These are phyloP conservation scores for Baeospora myosura DNA, from an alignment of 1,284 basidiomycete species.

Conservation along the genomic window DNA sequence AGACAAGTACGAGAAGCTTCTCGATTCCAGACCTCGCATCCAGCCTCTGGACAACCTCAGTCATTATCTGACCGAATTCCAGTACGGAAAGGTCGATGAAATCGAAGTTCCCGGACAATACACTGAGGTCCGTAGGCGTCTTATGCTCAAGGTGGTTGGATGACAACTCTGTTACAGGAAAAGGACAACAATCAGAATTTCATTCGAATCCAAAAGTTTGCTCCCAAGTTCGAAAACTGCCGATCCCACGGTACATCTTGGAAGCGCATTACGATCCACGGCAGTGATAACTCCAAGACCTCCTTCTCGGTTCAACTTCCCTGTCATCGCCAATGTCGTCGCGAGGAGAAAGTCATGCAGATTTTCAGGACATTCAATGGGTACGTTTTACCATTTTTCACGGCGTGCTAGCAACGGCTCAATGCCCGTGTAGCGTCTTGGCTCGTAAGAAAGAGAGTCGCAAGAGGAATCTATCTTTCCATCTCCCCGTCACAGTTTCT, in stretches of 20 bases:
- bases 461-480: constrained; percentile 88
- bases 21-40: constrained; percentile 78
- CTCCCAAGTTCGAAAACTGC: constrained; percentile 85
- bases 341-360: constrained; percentile 92
- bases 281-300: constrained; percentile 85
- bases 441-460: constrained; percentile 87
- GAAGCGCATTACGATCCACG: constrained; percentile 87
- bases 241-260: constrained; percentile 82
- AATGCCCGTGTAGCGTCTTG: constrained; percentile 52
- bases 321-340: constrained; percentile 77
- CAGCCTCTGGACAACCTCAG: constrained; percentile 89
- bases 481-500: constrained; percentile 83
- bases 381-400: constrained; percentile 38
- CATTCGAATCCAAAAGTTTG: constrained; percentile 87
- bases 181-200: constrained; percentile 94
- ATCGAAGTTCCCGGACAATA: constrained; percentile 99
- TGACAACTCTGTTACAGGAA: constrained; percentile 45
- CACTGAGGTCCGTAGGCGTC: constrained; percentile 62
- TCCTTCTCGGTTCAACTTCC: constrained; percentile 92
- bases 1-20: constrained; percentile 80
- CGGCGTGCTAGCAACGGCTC: background rate
- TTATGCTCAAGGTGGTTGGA: constrained; percentile 7
- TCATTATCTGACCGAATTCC: constrained; percentile 96
- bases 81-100: constrained; percentile 96
- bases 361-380: constrained; percentile 90